Percentiles rank a stretch among this genome's conserved stretches.
phyloP scores from a whole-genome alignment of 2,329 filamentous ascomycete species.

The Xenoacremonium recifei region DNA sequence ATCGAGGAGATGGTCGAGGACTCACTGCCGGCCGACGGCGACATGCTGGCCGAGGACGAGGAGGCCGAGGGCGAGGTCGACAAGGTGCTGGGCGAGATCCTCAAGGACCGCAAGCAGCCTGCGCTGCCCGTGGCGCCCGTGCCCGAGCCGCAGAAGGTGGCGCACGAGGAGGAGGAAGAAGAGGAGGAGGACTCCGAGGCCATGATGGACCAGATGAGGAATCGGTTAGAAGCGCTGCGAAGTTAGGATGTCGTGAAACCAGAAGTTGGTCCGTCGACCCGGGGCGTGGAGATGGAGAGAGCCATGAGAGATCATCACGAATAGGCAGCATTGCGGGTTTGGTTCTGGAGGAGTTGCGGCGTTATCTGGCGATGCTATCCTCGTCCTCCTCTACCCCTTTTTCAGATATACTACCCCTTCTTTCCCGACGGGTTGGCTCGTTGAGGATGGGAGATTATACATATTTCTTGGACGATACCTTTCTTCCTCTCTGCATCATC shows the following conservation, averaged over 20 bases:
- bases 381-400: no score
- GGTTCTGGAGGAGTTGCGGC: no score
- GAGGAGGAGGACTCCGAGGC: slow-evolving; percentile 82
- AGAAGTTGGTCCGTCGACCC: no score
- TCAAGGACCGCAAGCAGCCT: slow-evolving; percentile 74
- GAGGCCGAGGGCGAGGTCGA: slow-evolving; percentile 81
- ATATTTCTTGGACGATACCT: no score
- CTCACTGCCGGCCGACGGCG: slow-evolving; percentile 70
- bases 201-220: slow-evolving; percentile 92
- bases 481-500: no score
- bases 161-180: slow-evolving; percentile 49
- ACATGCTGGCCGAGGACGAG: slow-evolving; percentile 73
- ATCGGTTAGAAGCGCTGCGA: slow-evolving; percentile 84
- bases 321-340: background rate
- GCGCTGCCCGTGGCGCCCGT: slow-evolving; percentile 56
- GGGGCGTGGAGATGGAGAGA: no score
- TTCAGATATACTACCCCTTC: no score
- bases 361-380: no score
- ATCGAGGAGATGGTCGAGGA: slow-evolving; percentile 98
- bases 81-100: slow-evolving; percentile 85
- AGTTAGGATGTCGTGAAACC: slow-evolving; percentile 57
- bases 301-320: no score
- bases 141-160: slow-evolving; percentile 51
- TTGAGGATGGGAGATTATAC: no score
- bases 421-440: no score